phyloP scores from a whole-genome alignment of 2,329 filamentous ascomycete genomes.

The Beauveria varroae region DNA sequence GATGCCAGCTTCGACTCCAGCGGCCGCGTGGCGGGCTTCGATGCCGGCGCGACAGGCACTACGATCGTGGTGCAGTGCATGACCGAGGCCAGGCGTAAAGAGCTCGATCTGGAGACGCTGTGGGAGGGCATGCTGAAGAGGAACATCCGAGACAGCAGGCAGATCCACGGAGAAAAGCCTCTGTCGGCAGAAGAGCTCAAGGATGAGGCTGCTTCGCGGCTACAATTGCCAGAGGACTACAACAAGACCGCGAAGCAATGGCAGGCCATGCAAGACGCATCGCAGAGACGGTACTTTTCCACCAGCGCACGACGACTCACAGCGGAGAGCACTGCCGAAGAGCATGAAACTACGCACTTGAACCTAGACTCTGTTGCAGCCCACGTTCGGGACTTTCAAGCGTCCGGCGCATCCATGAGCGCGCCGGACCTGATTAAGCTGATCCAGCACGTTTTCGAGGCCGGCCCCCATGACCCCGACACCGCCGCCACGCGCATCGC shows the following conservation, averaged over 20 bases:
- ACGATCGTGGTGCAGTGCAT: constrained; percentile 52
- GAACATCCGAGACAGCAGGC: constrained; percentile 22
- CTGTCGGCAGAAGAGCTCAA: constrained; percentile 22
- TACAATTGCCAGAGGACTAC: constrained; percentile 23
- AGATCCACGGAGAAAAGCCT: constrained; percentile 23
- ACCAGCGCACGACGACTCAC: constrained; percentile 21
- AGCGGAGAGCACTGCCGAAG: background rate
- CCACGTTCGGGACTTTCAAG: constrained; percentile 32
- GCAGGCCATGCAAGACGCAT: constrained; percentile 27
- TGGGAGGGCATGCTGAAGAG: constrained; percentile 38
- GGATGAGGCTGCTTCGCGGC: constrained; percentile 22
- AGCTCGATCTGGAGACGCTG: constrained; percentile 45
- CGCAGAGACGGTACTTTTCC: constrained; percentile 27
- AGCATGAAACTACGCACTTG: background rate
- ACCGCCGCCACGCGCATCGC: constrained; percentile 24
- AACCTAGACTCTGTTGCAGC: constrained; percentile 18
- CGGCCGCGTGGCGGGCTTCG: constrained; percentile 70
- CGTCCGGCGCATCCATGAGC: constrained; percentile 28
- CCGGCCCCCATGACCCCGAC: constrained; percentile 15
- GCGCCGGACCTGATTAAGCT: constrained; percentile 29
- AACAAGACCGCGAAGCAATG: constrained; percentile 25
- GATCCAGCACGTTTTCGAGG: constrained; percentile 30
- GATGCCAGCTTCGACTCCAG: constrained; percentile 36
- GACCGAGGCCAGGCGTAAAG: constrained; percentile 44
- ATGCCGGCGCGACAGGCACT: constrained; percentile 40